phyloP scores from a whole-genome alignment of 2,329 filamentous ascomycete genomes.

The Colletotrichum sp. region DNA sequence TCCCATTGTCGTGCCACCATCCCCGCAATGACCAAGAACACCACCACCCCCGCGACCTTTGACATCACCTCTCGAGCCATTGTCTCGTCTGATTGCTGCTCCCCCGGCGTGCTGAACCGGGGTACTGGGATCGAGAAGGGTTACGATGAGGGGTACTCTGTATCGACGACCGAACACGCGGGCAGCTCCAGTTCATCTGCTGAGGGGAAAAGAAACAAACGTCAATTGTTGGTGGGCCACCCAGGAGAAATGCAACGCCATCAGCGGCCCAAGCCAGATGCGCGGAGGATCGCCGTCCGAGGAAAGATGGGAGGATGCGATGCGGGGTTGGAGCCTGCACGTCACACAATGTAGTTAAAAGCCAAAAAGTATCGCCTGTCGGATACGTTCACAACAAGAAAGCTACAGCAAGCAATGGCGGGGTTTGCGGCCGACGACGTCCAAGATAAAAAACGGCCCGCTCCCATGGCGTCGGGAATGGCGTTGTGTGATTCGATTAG shows the following conservation, averaged over 20 bases:
- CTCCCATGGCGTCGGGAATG: conserved; percentile 15
- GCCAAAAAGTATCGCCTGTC: neutral
- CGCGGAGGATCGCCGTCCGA: conserved; percentile 15
- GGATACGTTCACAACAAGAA: neutral
- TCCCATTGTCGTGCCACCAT: neutral
- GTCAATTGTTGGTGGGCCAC: conserved; percentile 10
- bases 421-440: neutral
- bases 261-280: neutral
- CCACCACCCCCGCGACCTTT: neutral
- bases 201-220: neutral
- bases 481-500: neutral
- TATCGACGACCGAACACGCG: neutral
- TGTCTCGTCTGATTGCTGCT: neutral
- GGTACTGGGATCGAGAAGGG: neutral
- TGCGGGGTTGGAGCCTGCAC: neutral
- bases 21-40: neutral
- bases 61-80: neutral
- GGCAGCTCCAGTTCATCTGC: neutral
- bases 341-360: neutral
- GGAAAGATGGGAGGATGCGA: neutral
- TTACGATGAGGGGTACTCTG: neutral
- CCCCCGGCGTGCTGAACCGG: neutral
- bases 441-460: neutral
- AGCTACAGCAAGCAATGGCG: no score
- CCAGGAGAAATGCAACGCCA: conserved; percentile 9